A percentile compares a stretch with the other conserved stretches of the same genome.
Conservation (phyloP, 2,329 filamentous ascomycete species). For the Thelonectria blattea region DNA sequence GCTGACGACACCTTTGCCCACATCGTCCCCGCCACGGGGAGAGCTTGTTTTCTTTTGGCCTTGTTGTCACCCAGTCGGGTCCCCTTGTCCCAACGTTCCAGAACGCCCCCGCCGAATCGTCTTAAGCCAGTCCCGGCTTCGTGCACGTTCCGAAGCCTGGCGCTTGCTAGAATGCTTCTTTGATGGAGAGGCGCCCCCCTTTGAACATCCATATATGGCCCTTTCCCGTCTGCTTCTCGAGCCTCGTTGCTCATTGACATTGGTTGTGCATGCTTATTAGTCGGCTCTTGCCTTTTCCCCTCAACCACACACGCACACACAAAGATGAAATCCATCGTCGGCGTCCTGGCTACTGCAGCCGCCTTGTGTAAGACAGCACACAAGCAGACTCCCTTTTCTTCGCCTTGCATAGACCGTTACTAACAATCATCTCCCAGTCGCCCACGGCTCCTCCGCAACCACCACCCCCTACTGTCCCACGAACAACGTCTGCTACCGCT, state of each 20-base stretch:
- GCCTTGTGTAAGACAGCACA: slow-evolving; percentile 28
- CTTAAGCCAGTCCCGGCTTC: slow-evolving; percentile 10
- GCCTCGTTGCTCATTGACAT: background rate
- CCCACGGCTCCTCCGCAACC: slow-evolving; percentile 30
- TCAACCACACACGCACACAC: background rate
- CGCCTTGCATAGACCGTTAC: slow-evolving; percentile 13
- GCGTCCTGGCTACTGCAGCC: slow-evolving; percentile 21
- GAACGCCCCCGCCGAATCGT: slow-evolving; percentile 5
- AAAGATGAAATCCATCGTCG: slow-evolving; percentile 31
- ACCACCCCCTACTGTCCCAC: slow-evolving; percentile 50
- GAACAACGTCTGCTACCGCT: slow-evolving; percentile 58
- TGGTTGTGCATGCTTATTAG: background rate
- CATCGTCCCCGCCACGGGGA: background rate
- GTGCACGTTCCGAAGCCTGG: slow-evolving; percentile 11
- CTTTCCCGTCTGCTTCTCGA: background rate
- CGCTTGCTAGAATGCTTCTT: slow-evolving; percentile 17
- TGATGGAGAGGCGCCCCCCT: slow-evolving; percentile 3
- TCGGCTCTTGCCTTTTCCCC: background rate
- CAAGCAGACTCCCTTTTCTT: background rate
- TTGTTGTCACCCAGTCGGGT: background rate
- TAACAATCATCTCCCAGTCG: slow-evolving; percentile 25
- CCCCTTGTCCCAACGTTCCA: background rate
- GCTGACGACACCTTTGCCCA: slow-evolving; percentile 13
- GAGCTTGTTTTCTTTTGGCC: slow-evolving; percentile 1
- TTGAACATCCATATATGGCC: slow-evolving; percentile 13